Evolutionary conservation across 208 protist species (phyloP), one percentile per base, ranked within the genome.

Genomic region (Crithidia mellificae): DNA sequence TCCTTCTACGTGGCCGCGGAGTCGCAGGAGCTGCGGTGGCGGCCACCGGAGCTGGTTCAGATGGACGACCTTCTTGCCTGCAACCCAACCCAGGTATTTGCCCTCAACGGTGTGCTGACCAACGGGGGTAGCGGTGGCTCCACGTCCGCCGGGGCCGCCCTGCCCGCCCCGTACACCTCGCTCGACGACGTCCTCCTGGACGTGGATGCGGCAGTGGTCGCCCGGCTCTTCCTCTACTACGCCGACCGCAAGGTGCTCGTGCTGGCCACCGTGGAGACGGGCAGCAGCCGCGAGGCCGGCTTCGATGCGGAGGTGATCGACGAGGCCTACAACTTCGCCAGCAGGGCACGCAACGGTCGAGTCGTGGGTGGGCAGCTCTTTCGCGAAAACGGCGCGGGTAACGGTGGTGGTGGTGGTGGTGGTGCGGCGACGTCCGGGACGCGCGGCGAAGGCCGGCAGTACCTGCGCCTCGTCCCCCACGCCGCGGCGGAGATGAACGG

Each of bases 171-270:
- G 38, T 64, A 58, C 63, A 64, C 17, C 32, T 61, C 70, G 8
- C 4, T 76, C 15, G 56, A 65, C n/a, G 70, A 69, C 24, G 63
- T 53, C 3, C 63, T 76, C 15, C 24, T 39, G 24, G 70, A 76
- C 39, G 39, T 71, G 32, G 73, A 77, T 54, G 41, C 72, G 1
- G 54, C 73, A 4, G 56, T 77, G 12, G 64, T 79, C 34, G 65
- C 68, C 1, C 78, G 69, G n/a, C 64, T 83, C 38, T 79, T 83
- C 41, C 68, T 83, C 22, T 83, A 73, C 50, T 83, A 83, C 51
- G 78, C 71, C 5, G 78, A 79, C 54, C 72, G 73, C 61, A 74
- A 77, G 20, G 72, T 83, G 53, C 49, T 83, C 12, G 68, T 77
- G 36, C 59, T 83, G 34, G 73, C 71, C 25, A 83, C 78, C 7